phyloP scores from a whole-genome alignment of 441 rosid species.

The Corymbia citriodora region DNA sequence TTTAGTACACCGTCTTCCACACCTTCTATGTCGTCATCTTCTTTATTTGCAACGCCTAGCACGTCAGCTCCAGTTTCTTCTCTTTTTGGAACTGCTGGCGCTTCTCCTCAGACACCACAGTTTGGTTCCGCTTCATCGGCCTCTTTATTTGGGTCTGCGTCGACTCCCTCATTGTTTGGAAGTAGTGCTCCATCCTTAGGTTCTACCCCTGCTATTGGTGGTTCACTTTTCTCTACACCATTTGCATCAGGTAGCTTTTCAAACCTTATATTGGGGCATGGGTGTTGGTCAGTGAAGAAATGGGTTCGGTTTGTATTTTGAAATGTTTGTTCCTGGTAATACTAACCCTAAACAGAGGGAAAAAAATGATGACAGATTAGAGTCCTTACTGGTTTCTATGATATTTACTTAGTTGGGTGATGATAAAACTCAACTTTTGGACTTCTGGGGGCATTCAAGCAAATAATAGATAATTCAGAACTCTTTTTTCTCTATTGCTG shows the following conservation, averaged over 20 bases:
- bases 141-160: slow-evolving; percentile 49
- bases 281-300: not conserved
- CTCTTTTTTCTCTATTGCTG: not conserved
- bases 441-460: not conserved
- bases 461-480: not conserved
- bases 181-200: slow-evolving; percentile 40
- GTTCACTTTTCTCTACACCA: slow-evolving; percentile 52
- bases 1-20: slow-evolving; percentile 61
- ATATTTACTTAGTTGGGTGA: not conserved
- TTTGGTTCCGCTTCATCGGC: slow-evolving; percentile 32
- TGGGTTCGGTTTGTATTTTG: not conserved
- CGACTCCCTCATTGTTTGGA: slow-evolving; percentile 60
- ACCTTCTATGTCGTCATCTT: slow-evolving; percentile 36
- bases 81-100: slow-evolving; percentile 47
- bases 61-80: slow-evolving; percentile 52
- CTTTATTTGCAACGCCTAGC: slow-evolving; percentile 69
- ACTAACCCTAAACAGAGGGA: not conserved
- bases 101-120: slow-evolving; percentile 43
- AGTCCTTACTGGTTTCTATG: not conserved
- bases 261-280: not conserved
- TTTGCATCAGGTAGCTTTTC: slow-evolving; percentile 48
- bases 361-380: not conserved
- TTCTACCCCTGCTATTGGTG: slow-evolving; percentile 47
- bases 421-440: not conserved
- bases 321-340: not conserved